A percentile compares a stretch with the other conserved stretches of the same genome.
phyloP scores from a whole-genome alignment of 495 filamentous ascomycete species.

The Sporormia fimetaria region DNA sequence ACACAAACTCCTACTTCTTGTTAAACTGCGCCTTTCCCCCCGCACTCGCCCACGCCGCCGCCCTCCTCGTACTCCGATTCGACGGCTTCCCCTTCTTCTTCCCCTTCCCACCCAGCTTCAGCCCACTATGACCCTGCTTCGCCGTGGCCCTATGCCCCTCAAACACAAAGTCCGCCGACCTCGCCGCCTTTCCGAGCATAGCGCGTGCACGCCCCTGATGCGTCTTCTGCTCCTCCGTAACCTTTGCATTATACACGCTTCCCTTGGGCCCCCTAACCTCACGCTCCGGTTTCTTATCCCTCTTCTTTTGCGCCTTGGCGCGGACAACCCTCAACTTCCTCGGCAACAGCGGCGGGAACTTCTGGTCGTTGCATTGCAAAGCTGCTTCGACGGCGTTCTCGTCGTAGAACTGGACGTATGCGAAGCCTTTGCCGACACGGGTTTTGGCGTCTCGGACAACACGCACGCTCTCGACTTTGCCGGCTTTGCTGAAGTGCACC shows the following conservation, averaged over 20 bases:
- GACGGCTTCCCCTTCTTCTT: slow-evolving; percentile 51
- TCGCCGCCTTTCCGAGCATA: slow-evolving; percentile 69
- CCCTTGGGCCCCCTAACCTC: slow-evolving; percentile 28
- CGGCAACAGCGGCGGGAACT: slow-evolving; percentile 83
- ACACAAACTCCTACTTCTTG: slow-evolving; percentile 6
- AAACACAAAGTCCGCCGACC: slow-evolving; percentile 64
- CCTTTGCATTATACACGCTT: slow-evolving; percentile 47
- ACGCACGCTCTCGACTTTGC: slow-evolving; percentile 82
- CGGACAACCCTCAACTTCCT: slow-evolving; percentile 75
- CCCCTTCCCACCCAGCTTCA: slow-evolving; percentile 39
- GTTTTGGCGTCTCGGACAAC: slow-evolving; percentile 85
- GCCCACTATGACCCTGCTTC: slow-evolving; percentile 44
- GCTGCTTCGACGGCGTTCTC: slow-evolving; percentile 78
- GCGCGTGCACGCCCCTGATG: slow-evolving; percentile 67
- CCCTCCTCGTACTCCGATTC: slow-evolving; percentile 31
- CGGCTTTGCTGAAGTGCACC: slow-evolving; percentile 68
- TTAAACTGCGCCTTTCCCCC: slow-evolving; percentile 23
- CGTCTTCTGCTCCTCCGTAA: slow-evolving; percentile 56
- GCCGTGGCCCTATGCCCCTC: slow-evolving; percentile 76
- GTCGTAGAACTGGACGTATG: slow-evolving; percentile 94
- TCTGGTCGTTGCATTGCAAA: slow-evolving; percentile 74
- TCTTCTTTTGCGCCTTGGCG: slow-evolving; percentile 68
- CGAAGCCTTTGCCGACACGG: slow-evolving; percentile 91
- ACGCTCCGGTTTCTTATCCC: slow-evolving; percentile 33
- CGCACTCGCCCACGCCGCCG: slow-evolving; percentile 39